Percentiles rank a stretch among this genome's conserved stretches.
phyloP scores from a whole-genome alignment of 2,329 filamentous ascomycete genomes.

The Rachicladosporium sp. region DNA sequence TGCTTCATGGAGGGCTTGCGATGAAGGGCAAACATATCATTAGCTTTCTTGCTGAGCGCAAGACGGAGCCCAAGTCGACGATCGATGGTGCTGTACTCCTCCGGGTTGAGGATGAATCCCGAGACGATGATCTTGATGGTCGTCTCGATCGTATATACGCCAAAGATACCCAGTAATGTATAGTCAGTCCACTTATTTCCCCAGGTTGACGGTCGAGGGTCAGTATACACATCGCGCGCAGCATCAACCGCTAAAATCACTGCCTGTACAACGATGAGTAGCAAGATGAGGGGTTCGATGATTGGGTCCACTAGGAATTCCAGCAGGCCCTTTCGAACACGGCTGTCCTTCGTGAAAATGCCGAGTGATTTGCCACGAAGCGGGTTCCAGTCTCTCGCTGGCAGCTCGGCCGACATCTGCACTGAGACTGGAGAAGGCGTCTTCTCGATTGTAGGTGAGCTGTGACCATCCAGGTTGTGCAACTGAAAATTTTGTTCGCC shows the following conservation, averaged over 20 bases:
- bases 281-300: conserved; percentile 73
- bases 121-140: conserved; percentile 79
- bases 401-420: conserved; percentile 12
- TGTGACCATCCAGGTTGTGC: too few species aligned
- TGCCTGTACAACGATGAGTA: conserved; percentile 80
- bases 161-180: conserved; percentile 69
- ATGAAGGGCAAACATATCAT: conserved; percentile 69
- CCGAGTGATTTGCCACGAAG: conserved; percentile 77
- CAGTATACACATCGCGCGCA: conserved; percentile 41
- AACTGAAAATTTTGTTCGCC: too few species aligned
- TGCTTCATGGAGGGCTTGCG: conserved; percentile 51
- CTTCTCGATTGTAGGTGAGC: conserved; percentile 21
- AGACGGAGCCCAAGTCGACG: conserved; percentile 61
- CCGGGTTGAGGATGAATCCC: conserved; percentile 78
- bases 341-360: conserved; percentile 68
- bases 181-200: conserved; percentile 60
- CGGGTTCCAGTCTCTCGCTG: conserved; percentile 48
- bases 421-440: conserved; percentile 15
- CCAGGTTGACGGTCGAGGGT: conserved; percentile 52
- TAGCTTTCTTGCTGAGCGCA: conserved; percentile 64
- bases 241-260: conserved; percentile 80
- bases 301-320: conserved; percentile 75
- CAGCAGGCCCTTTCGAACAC: conserved; percentile 61
- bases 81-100: conserved; percentile 85
- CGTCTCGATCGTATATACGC: conserved; percentile 80